phyloP scores from a whole-genome alignment of 805 yeast species.

The Kluyveromyces wickerhamii region DNA sequence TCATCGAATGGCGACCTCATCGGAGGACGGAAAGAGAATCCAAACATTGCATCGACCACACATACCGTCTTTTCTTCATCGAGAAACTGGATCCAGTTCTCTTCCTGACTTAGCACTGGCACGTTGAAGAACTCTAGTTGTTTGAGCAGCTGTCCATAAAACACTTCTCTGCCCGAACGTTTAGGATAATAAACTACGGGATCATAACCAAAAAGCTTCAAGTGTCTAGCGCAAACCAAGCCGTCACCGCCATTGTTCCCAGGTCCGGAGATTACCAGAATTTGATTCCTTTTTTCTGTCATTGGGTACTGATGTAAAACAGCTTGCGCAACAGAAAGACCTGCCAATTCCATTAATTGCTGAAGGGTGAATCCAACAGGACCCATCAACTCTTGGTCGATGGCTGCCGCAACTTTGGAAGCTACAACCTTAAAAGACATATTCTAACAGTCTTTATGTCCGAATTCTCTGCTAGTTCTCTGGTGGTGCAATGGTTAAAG shows the following conservation, averaged over 20 bases:
- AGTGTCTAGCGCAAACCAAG: slow-evolving; percentile 87
- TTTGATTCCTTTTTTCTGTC: slow-evolving; percentile 34
- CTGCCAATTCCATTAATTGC: slow-evolving; percentile 85
- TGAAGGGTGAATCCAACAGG: slow-evolving; percentile 36
- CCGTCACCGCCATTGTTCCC: slow-evolving; percentile 98
- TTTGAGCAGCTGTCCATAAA: slow-evolving; percentile 51
- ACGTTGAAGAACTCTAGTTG: slow-evolving; percentile 65
- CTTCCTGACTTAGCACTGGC: slow-evolving; percentile 40
- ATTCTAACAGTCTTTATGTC: neutral
- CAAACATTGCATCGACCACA: slow-evolving; percentile 80
- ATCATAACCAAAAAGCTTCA: slow-evolving; percentile 66
- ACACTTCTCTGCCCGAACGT: slow-evolving; percentile 41
- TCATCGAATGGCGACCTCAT: slow-evolving; percentile 66
- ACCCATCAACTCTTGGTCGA: slow-evolving; percentile 85
- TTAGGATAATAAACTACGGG: slow-evolving; percentile 81
- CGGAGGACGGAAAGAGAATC: slow-evolving; percentile 89
- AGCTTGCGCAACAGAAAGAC: slow-evolving; percentile 87
- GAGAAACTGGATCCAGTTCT: slow-evolving; percentile 24
- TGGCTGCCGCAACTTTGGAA: slow-evolving; percentile 55
- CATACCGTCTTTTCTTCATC: slow-evolving; percentile 34
- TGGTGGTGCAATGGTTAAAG: too few species aligned
- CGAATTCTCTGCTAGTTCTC: neutral
- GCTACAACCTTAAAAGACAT: slow-evolving; percentile 34
- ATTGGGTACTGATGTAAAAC: slow-evolving; percentile 58
- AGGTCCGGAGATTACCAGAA: slow-evolving; percentile 81